Evolutionary conservation across 306 rosid genomes (phyloP), one percentile per base, ranked within the genome.

Genomic region (Corylus heterophylla): DNA sequence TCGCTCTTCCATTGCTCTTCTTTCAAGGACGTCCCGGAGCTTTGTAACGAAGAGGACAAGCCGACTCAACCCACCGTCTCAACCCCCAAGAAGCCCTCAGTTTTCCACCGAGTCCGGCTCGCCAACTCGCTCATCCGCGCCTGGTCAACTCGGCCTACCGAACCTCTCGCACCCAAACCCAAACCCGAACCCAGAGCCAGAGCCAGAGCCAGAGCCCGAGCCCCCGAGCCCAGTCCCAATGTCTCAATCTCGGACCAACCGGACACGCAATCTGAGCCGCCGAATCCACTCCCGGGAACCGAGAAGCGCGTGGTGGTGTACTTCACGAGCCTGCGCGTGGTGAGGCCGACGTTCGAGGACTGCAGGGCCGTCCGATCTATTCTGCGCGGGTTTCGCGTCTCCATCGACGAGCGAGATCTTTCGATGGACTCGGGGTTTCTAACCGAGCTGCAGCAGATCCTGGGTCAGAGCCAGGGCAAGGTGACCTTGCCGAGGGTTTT

Each of bases 261-360:
- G 48, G 63, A 12, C 64, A 81, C 81, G 7, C 84, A 83, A 59
- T 3, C 75, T 4, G 79, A 61, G 8, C 79, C 55, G 48, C 64
- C 47, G 67, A 82, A 86, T 47, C 29, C 79, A 54, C 50, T 82
- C 35, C 94, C 93, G 14, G 79, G 85, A 1, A 81, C 89, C 7
- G 96, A 95, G 84, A 85, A 90, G 47, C 91, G 92, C 75, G 87
- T 95, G 58, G 92, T 91, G 52, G 84, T 95, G 18, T 95, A 92
- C 88, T 95, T 87, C 87, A 92, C 98, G 4, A 92, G 95, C 92
- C 88, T 92, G 66, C 92, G 97, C n/a, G 92, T 95, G 79, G 96
- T 95, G 42, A 82, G 98, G 49, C 39, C 87, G 0, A 95, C 98
- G 7, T 95, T 88, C 84, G 95, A 95, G 68, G 96, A 86, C 71